phyloP scores from a whole-genome alignment of 2,329 filamentous ascomycete species.

The Aureobasidium sp. region DNA sequence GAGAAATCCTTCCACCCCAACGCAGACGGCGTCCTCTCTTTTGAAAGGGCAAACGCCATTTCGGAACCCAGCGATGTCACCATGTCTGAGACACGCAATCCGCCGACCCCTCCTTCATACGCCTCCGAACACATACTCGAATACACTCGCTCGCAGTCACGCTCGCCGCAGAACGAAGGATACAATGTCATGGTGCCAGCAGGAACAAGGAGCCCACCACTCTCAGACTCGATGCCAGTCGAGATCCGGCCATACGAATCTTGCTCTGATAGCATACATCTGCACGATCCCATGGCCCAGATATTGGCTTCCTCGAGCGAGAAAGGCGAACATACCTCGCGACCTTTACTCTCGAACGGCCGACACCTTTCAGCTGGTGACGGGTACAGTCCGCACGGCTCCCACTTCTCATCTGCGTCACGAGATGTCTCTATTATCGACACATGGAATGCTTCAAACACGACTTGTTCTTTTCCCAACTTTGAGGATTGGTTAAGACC shows the following conservation, averaged over 20 bases:
- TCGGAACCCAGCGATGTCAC: background rate
- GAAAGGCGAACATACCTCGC: no score
- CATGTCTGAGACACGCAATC: background rate
- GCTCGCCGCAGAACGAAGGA: background rate
- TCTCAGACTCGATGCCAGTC: background rate
- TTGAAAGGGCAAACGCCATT: background rate
- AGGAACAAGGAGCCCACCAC: background rate
- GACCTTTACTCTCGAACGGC: no score
- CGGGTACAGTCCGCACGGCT: no score
- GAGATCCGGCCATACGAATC: background rate
- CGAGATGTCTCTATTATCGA: no score
- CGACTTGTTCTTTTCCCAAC: background rate
- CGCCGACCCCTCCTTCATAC: background rate
- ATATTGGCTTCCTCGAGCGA: no score
- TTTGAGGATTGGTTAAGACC: background rate
- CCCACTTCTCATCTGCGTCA: no score
- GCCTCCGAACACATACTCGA: background rate
- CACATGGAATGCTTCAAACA: no score
- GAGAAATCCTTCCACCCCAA: slow-evolving; percentile 13
- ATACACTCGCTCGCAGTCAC: background rate
- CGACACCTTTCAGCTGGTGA: no score
- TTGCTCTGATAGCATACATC: no score
- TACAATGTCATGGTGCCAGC: background rate
- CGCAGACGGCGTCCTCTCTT: slow-evolving; percentile 5
- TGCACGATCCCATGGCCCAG: no score